Evolutionary conservation across 2,329 filamentous ascomycete genomes (phyloP).

Genomic region (Hypomyces perniciosus): DNA sequence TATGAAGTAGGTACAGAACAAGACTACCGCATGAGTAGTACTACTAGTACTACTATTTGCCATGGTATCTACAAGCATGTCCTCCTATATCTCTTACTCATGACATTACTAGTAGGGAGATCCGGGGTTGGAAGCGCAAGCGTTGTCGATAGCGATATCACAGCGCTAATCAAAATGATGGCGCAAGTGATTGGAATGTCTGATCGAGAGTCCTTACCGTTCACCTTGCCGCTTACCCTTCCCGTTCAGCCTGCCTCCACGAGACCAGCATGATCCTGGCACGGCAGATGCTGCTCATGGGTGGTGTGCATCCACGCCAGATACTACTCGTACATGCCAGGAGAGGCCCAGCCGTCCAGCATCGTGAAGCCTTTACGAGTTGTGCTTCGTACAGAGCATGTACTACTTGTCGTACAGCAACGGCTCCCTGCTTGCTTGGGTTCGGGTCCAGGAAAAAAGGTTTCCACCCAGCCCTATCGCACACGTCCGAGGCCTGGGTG

Average conservation of each 20-base stretch:
- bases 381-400: no score
- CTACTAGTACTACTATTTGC: no score
- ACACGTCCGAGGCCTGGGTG: no score
- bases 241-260: slow-evolving; percentile 14
- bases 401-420: neutral
- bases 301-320: slow-evolving; percentile 18
- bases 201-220: neutral
- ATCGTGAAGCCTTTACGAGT: no score
- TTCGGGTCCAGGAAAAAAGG: neutral
- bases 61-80: no score
- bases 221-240: neutral
- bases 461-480: neutral
- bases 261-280: slow-evolving; percentile 23
- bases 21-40: no score
- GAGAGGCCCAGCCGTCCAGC: no score
- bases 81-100: no score
- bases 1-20: no score
- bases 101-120: no score
- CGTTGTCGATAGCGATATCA: neutral
- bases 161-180: no score
- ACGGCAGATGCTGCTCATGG: slow-evolving; percentile 22
- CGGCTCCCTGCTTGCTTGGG: neutral
- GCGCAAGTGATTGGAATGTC: neutral
- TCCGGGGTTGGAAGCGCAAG: neutral
- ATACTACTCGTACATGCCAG: slow-evolving; percentile 2